Percentiles rank a stretch among this genome's conserved stretches.
Evolutionary conservation across 176 grass and related monocot genomes (phyloP).

Genomic region (Oryza glaberrima): DNA sequence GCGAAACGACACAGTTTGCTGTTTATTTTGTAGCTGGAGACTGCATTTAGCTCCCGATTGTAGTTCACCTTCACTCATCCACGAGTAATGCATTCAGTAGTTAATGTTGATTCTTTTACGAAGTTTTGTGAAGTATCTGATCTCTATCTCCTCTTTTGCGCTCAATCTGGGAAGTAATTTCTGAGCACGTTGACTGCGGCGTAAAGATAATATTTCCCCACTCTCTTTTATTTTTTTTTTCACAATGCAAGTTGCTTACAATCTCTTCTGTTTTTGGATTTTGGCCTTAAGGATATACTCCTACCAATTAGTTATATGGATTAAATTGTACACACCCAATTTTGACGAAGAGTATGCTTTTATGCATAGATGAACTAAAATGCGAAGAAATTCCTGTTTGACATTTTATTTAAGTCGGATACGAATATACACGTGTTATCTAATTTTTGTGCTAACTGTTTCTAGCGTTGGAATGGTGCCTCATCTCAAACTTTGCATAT

Average conservation of each 20-base stretch:
- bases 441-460: not conserved
- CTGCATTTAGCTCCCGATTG: not conserved
- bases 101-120: not conserved
- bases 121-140: not conserved
- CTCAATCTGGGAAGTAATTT: not conserved
- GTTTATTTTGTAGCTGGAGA: not conserved
- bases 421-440: not conserved
- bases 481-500: not conserved
- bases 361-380: not conserved
- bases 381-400: not conserved
- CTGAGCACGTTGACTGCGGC: not conserved
- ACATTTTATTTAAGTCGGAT: not conserved
- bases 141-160: not conserved
- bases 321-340: not conserved
- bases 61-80: not conserved
- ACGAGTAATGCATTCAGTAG: not conserved
- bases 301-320: not conserved
- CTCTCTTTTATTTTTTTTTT: not conserved
- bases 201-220: not conserved
- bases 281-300: not conserved
- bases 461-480: not conserved
- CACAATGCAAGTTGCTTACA: not conserved
- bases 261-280: not conserved
- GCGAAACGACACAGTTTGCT: not conserved
- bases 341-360: not conserved